These are phyloP conservation scores for Eutrema salsugineum DNA, from an alignment of 441 rosid species.

Conservation along the genomic window DNA sequence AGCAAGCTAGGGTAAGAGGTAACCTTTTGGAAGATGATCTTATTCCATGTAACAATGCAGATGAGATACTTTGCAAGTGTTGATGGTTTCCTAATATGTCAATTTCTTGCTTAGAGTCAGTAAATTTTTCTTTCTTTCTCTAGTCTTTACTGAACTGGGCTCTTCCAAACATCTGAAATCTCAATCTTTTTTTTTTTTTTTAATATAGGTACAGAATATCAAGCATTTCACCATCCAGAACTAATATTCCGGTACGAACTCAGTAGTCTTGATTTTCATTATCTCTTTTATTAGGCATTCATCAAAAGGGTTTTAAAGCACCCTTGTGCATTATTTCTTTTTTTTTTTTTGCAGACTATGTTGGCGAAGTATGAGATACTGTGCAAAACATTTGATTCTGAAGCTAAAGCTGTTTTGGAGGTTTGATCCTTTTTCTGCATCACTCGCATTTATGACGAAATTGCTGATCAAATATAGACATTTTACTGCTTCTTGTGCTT, in stretches of 20 bases:
- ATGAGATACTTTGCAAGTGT: not conserved
- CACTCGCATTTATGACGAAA: not conserved
- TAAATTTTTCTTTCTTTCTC: not conserved
- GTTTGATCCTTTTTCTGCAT: constrained; percentile 20
- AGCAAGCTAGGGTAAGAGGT: constrained; percentile 63
- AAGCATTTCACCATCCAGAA: constrained; percentile 77
- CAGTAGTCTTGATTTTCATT: not conserved
- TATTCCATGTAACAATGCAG: not conserved
- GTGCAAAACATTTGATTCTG: constrained; percentile 72
- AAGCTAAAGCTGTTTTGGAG: constrained; percentile 63
- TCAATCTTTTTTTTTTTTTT: constrained; percentile 7
- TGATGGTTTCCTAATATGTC: not conserved
- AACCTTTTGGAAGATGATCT: constrained; percentile 14
- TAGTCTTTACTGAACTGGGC: not conserved
- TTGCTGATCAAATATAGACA: not conserved
- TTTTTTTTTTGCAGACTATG: constrained; percentile 40
- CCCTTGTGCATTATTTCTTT: not conserved
- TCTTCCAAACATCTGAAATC: constrained; percentile 8
- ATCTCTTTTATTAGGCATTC: not conserved
- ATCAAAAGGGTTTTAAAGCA: not conserved
- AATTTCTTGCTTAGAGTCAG: not conserved
- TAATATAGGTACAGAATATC: constrained; percentile 72
- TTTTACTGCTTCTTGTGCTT: not conserved
- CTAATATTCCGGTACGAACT: constrained; percentile 54
- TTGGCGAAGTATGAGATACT: constrained; percentile 75